phyloP scores from a whole-genome alignment of 305 asterid genomes.

The Ajuga reptans region DNA sequence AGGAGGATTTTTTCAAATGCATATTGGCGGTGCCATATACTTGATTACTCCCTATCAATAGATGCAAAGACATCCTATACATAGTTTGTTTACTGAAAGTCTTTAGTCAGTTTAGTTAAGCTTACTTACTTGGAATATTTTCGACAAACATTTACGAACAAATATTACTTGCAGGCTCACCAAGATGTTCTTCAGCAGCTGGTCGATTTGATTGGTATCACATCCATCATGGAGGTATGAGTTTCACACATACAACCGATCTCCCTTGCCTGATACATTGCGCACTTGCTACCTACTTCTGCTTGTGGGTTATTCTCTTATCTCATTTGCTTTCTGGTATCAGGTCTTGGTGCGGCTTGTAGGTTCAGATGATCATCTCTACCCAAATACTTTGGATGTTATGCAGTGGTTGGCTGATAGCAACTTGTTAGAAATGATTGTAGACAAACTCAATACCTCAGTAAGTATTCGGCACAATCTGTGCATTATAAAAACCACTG shows the following conservation, averaged over 20 bases:
- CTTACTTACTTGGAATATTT: background rate
- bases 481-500: constrained; percentile 10
- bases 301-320: constrained; percentile 15
- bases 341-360: constrained; percentile 95
- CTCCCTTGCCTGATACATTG: background rate
- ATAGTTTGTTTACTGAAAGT: constrained; percentile 6
- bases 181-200: constrained; percentile 68
- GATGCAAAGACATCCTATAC: too few relatives aligned
- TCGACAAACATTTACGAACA: background rate
- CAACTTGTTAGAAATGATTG: constrained; percentile 83
- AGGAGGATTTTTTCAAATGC: too few relatives aligned
- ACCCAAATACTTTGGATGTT: constrained; percentile 73
- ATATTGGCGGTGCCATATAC: background rate
- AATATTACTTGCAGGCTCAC: constrained; percentile 43
- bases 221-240: constrained; percentile 98
- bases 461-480: constrained; percentile 38
- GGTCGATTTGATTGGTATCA: constrained; percentile 94
- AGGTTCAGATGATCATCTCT: constrained; percentile 80
- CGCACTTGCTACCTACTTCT: background rate
- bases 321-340: constrained; percentile 29
- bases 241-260: background rate
- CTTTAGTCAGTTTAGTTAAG: constrained; percentile 8
- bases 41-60: background rate
- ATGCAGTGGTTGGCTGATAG: constrained; percentile 94
- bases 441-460: constrained; percentile 65